Evolutionary conservation across 768 basidiomycete genomes (phyloP), one percentile per base, ranked within the genome.

Genomic region (Coprinopsis strossmayeri): DNA sequence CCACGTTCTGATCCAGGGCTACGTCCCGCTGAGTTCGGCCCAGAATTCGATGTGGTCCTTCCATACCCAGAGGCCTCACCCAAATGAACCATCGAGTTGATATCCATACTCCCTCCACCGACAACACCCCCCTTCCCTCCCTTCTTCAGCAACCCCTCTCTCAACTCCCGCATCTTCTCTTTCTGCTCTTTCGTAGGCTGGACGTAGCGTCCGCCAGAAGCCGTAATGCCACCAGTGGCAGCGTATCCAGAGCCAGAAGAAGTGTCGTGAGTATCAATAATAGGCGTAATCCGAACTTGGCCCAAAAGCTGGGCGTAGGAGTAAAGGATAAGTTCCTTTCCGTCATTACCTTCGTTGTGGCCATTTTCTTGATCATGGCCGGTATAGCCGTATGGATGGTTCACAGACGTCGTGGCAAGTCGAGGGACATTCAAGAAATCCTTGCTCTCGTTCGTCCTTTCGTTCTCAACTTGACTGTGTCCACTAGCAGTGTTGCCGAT

Each of bases 221-320:
- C 49, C 5, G 54, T 39, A 5, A 1, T 20, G 5, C 25, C 43
- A 20, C 38, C 52, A 18, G 5, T n/a, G 37, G 13, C 7, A 38
- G 37, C 17, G 18, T 38, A 38, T 10, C 37, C 18, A 9, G 37
- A 38, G 17, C 18, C 7, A 5, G 37, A 21, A n/a, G n/a, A n/a
- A n/a, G n/a, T n/a, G n/a, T n/a, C n/a, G n/a, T n/a, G n/a, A n/a
- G n/a, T n/a, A n/a, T n/a, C n/a, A 38, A 38, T 17, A 20, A 20
- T 5, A 18, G 84, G 77, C 3, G 76, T 70, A 52, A 91, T 64
- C 20, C 76, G 68, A 15, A 87, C 69, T 0, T 79, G 77, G 3
- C 91, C 91, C 4, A 78, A 68, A 26, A 93, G 73, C 49, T 92
- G 87, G 0, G 82, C 88, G 55, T 93, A 93, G 0, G 91, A 82